Percentiles rank a stretch among this genome's conserved stretches.
phyloP scores from a whole-genome alignment of 192 early-diverging fungal genomes.

The Phlyctochytrium arcticum region DNA sequence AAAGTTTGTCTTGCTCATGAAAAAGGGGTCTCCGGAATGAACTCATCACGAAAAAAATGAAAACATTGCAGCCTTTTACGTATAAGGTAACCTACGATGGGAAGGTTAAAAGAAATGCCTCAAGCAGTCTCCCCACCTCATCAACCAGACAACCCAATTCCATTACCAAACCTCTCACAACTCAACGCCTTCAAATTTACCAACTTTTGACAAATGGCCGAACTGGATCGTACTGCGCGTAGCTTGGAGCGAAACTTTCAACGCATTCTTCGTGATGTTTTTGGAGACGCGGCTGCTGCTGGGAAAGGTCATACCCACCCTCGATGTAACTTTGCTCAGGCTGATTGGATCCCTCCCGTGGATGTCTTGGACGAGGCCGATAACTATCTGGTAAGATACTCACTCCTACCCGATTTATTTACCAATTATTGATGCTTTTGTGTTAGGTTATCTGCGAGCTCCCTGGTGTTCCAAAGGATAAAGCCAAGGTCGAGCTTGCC shows the following conservation, averaged over 20 bases:
- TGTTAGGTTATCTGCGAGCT: neutral
- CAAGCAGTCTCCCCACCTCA: no score
- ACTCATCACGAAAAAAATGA: no score
- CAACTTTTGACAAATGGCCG: neutral
- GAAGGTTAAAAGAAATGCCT: no score
- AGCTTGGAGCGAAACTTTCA: neutral
- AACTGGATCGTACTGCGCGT: neutral
- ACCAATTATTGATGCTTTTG: no score
- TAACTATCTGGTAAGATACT: neutral
- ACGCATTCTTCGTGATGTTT: neutral
- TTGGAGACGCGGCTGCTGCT: neutral
- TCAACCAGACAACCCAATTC: no score
- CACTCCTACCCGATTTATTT: neutral
- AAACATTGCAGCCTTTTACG: no score
- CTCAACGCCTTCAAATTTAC: neutral
- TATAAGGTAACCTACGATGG: no score
- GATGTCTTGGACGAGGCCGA: conserved; percentile 1
- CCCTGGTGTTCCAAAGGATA: neutral
- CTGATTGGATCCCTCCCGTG: neutral
- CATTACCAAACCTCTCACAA: no score
- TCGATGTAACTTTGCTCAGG: no score
- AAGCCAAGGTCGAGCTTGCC: neutral
- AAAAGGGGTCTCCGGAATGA: no score
- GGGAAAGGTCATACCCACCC: neutral
- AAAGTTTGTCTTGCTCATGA: no score